Conservation (phyloP, 441 rosid species). For the Populus hybrid region DNA sequence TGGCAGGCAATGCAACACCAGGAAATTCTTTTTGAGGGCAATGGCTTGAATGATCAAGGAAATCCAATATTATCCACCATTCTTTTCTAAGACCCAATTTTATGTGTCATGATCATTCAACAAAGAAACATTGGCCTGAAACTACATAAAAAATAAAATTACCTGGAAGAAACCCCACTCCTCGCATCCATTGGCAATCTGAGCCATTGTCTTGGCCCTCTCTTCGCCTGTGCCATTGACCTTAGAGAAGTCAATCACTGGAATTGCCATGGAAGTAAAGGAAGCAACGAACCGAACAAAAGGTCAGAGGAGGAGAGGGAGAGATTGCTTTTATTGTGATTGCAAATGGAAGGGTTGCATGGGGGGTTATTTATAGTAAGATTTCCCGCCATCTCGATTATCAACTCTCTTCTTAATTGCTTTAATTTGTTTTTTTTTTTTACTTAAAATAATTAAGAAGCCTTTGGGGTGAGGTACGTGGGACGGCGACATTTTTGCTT, state of each 20-base stretch:
- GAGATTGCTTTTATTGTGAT: conserved; percentile 17
- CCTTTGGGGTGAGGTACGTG: conserved; percentile 20
- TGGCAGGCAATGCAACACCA: too few species aligned
- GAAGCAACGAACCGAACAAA: conserved; percentile 1
- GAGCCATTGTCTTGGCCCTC: conserved; percentile 52
- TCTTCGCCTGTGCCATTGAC: conserved; percentile 58
- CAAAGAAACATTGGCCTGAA: not conserved
- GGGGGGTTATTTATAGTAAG: conserved; percentile 36
- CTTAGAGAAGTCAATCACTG: conserved; percentile 84
- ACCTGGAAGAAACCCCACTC: conserved; percentile 96
- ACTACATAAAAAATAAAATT: not conserved
- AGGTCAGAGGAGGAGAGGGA: conserved; percentile 4
- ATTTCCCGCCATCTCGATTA: conserved; percentile 39
- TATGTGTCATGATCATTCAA: not conserved
- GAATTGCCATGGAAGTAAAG: conserved; percentile 60
- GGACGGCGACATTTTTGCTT: conserved; percentile 30
- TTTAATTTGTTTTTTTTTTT: not conserved
- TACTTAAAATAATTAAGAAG: conserved; percentile 5
- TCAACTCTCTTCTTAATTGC: conserved; percentile 26
- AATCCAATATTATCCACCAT: not conserved
- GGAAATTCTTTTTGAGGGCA: not conserved
- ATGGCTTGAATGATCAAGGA: not conserved
- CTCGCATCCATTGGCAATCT: conserved; percentile 67
- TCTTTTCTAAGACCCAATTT: not conserved
- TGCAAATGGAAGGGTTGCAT: conserved; percentile 14